Conservation (phyloP, 768 basidiomycete species). For the Suillus clintonianus region DNA sequence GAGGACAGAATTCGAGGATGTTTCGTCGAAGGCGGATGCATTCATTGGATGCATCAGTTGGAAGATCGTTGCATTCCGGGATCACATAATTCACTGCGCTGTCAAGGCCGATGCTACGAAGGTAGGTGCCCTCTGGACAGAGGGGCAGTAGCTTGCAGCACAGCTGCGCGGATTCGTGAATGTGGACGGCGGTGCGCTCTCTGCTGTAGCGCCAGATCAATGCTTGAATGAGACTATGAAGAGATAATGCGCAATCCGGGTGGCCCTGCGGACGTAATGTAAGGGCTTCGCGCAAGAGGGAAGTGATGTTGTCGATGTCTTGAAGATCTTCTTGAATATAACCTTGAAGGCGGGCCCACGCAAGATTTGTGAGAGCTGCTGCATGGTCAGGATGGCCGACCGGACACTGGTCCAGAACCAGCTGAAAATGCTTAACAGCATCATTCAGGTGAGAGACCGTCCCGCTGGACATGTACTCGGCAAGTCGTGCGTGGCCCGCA, state of each 20-base stretch:
- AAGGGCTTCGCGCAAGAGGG: slow-evolving; percentile 3
- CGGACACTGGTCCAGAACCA: neutral
- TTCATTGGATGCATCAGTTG: neutral
- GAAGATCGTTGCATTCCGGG: neutral
- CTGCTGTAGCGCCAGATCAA: slow-evolving; percentile 10
- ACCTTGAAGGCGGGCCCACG: neutral
- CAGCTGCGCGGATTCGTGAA: slow-evolving; percentile 11
- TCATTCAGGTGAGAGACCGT: neutral
- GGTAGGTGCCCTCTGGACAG: neutral
- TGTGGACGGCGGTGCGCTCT: slow-evolving; percentile 7
- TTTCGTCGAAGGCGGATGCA: neutral
- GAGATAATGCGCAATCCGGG: neutral
- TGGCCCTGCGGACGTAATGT: slow-evolving; percentile 5
- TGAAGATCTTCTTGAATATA: neutral
- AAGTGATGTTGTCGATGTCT: neutral
- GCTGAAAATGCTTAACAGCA: neutral
- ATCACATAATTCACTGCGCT: neutral
- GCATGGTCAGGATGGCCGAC: neutral
- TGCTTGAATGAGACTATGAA: slow-evolving; percentile 14
- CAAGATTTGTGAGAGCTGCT: slow-evolving; percentile 2
- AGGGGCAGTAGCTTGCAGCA: neutral
- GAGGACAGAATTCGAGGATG: neutral
- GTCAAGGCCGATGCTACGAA: neutral
- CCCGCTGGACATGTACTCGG: neutral
- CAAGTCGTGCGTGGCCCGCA: neutral